phyloP scores from a whole-genome alignment of 768 basidiomycete species.

The Mycena venus region DNA sequence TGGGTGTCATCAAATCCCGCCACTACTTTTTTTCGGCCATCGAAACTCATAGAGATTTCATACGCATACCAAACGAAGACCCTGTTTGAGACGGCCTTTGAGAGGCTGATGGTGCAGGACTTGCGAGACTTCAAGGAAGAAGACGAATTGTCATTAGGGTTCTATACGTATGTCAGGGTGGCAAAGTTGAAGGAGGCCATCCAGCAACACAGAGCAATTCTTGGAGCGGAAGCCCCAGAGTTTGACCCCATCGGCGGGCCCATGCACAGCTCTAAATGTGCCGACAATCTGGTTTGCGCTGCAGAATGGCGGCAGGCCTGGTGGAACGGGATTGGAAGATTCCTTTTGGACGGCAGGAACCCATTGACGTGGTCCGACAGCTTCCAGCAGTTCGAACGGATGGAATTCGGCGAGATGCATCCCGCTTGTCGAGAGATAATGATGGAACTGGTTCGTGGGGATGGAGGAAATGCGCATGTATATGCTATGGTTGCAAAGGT shows the following conservation, averaged over 20 bases:
- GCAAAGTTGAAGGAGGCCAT: neutral
- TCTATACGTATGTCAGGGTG: neutral
- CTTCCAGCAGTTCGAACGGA: constrained; percentile 23
- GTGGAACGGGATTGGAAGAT: constrained; percentile 40
- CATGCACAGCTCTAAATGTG: neutral
- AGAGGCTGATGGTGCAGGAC: neutral
- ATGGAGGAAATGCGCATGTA: too few relatives aligned
- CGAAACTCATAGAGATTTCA: neutral
- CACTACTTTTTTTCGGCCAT: neutral
- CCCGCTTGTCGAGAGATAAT: constrained; percentile 17
- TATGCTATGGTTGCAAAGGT: too few relatives aligned
- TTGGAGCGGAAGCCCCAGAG: neutral
- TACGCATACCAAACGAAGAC: neutral
- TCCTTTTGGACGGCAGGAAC: constrained; percentile 37
- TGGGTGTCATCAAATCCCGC: neutral
- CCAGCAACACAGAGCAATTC: neutral
- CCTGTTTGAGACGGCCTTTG: neutral
- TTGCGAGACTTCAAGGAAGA: neutral
- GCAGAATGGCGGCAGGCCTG: constrained; percentile 37
- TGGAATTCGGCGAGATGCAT: constrained; percentile 33
- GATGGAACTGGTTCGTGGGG: neutral
- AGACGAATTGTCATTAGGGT: neutral
- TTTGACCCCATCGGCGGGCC: neutral
- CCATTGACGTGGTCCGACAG: constrained; percentile 35
- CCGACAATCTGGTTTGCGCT: neutral